Evolutionary conservation across 2,329 filamentous ascomycete species (phyloP).

Genomic region (Ascomycota sp.): DNA sequence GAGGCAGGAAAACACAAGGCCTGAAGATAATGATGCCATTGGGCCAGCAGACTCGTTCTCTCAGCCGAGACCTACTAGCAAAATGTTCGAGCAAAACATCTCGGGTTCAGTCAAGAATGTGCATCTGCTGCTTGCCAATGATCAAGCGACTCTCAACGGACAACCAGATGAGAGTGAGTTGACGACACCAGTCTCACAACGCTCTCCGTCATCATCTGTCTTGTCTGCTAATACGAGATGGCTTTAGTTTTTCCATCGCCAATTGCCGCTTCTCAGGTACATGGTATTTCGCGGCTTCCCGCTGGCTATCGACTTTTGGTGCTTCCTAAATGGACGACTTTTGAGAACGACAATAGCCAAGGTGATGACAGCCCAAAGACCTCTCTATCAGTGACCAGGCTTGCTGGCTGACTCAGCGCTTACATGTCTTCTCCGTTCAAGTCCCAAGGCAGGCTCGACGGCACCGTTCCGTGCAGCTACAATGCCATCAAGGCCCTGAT

Average conservation of each 20-base stretch:
- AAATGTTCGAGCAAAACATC: neutral
- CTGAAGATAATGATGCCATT: no score
- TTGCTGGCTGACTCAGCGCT: neutral
- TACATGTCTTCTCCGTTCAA: neutral
- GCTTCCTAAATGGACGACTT: slow-evolving; percentile 1
- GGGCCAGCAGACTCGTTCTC: no score
- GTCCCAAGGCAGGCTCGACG: neutral
- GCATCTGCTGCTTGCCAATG: neutral
- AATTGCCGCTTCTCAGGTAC: neutral
- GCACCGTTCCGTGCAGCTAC: slow-evolving; percentile 1
- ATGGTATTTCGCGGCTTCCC: neutral
- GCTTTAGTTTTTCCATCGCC: neutral
- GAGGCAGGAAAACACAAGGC: no score
- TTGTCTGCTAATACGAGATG: neutral
- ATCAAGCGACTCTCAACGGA: neutral
- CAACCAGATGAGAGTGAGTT: neutral
- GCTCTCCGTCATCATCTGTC: neutral
- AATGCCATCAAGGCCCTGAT: slow-evolving; percentile 1
- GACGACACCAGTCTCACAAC: no score
- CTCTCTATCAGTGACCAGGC: neutral
- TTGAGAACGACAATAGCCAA: neutral
- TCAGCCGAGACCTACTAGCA: no score
- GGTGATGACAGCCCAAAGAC: neutral
- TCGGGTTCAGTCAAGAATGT: neutral
- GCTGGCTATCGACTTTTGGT: slow-evolving; percentile 1